Percentiles rank a stretch among this genome's conserved stretches.
phyloP scores from a whole-genome alignment of 2,329 filamentous ascomycete species.

The Immersiporthe knoxdaviesiana region DNA sequence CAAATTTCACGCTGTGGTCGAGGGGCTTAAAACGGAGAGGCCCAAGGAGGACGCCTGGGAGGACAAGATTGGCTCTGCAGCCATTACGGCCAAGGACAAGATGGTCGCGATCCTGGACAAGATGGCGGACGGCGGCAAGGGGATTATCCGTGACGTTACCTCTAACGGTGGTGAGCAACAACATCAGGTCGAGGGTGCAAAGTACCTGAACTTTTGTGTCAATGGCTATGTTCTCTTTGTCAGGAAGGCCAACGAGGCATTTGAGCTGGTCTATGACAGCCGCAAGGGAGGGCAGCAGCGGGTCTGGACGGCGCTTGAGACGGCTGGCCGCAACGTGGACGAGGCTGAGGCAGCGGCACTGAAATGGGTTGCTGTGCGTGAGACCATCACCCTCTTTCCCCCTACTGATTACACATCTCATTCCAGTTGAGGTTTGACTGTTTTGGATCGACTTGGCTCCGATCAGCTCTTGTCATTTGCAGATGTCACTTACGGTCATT shows the following conservation, averaged over 20 bases:
- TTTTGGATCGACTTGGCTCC: no score
- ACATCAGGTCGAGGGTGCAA: neutral
- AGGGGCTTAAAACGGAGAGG: slow-evolving; percentile 7
- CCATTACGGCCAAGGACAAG: neutral
- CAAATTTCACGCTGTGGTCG: slow-evolving; percentile 13
- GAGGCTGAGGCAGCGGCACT: slow-evolving; percentile 10
- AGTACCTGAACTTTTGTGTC: slow-evolving; percentile 6
- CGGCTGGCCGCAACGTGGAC: neutral
- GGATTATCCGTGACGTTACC: neutral
- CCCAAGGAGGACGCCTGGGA: slow-evolving; percentile 13
- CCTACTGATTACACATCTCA: neutral
- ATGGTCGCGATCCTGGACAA: neutral
- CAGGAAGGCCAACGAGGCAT: slow-evolving; percentile 3
- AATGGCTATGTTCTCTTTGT: slow-evolving; percentile 8
- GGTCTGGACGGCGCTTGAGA: slow-evolving; percentile 13
- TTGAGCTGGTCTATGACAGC: slow-evolving; percentile 6
- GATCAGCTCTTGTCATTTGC: neutral
- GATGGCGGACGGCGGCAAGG: neutral
- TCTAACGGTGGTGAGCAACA: neutral
- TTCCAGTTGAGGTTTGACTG: neutral
- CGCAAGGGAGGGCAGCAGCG: slow-evolving; percentile 13
- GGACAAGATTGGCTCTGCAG: slow-evolving; percentile 7
- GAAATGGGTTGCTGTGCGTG: neutral
- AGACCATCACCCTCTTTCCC: neutral
- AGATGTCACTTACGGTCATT: neutral